Evolutionary conservation across 305 asterid species (phyloP).

Genomic region (Fraxinus xanthoxyloides): DNA sequence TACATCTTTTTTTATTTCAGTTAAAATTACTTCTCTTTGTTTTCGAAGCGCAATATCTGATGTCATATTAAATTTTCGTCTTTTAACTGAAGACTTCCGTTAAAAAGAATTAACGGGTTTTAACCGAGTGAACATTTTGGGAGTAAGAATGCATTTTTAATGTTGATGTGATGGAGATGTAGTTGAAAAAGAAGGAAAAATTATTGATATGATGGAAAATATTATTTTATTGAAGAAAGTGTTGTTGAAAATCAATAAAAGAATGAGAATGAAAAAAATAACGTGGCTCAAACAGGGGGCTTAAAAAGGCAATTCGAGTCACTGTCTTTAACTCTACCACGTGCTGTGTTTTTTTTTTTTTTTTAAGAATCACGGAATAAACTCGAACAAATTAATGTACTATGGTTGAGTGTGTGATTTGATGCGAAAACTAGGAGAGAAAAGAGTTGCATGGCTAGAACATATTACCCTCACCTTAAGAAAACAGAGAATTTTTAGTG

Average conservation of each 20-base stretch:
- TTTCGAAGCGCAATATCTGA: background rate
- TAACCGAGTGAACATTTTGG: no score
- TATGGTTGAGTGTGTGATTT: background rate
- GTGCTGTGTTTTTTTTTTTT: background rate
- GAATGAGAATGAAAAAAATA: no score
- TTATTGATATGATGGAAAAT: no score
- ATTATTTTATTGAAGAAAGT: no score
- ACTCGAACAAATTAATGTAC: background rate
- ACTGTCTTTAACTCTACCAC: background rate
- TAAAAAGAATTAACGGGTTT: no score
- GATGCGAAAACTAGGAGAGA: background rate
- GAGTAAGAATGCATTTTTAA: no score
- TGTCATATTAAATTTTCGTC: background rate
- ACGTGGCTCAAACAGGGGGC: no score
- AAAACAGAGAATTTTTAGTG: background rate
- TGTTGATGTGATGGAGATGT: no score
- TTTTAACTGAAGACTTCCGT: no score
- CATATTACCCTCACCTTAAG: slow-evolving; percentile 14
- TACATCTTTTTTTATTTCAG: background rate
- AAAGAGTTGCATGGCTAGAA: background rate
- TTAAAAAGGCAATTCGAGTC: background rate
- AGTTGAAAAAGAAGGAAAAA: no score
- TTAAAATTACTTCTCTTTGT: background rate
- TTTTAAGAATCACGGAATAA: background rate
- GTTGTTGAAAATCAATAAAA: no score